A percentile compares a stretch with the other conserved stretches of the same genome.
Conservation (phyloP, 2,329 filamentous ascomycete genomes). For the Pestalotiopsis sp. region DNA sequence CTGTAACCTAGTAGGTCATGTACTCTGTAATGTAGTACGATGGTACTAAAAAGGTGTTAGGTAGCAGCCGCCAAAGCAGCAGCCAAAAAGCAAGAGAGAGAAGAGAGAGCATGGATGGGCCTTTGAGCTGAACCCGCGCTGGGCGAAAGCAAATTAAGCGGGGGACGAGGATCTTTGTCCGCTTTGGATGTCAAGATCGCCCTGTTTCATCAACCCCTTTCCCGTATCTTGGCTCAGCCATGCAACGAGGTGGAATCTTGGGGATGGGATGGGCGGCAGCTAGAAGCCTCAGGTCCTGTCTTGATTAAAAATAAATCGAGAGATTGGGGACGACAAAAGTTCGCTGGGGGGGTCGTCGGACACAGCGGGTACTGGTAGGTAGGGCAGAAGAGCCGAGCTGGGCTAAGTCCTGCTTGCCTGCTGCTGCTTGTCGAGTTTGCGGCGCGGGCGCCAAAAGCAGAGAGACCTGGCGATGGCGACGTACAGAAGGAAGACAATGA, state of each 20-base stretch:
- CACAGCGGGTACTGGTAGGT: neutral
- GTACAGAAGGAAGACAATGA: neutral
- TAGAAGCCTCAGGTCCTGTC: neutral
- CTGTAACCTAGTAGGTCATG: too few relatives aligned
- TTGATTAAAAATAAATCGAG: neutral
- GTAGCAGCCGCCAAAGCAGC: neutral
- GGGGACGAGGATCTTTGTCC: conserved; percentile 6
- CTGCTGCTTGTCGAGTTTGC: neutral
- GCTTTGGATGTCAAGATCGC: conserved; percentile 5
- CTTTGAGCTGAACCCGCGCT: neutral
- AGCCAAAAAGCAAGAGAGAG: neutral
- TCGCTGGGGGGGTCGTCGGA: neutral
- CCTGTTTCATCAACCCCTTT: conserved; percentile 14
- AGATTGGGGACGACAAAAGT: neutral
- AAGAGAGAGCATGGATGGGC: neutral
- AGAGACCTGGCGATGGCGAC: neutral
- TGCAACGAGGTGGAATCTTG: neutral
- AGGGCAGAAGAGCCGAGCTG: conserved; percentile 1
- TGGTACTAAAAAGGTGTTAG: too few relatives aligned
- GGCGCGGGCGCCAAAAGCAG: neutral
- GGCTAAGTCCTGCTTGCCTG: neutral
- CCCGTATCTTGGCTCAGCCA: conserved; percentile 9
- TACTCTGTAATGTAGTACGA: too few relatives aligned
- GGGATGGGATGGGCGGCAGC: neutral
- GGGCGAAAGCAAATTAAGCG: conserved; percentile 5